A percentile compares a stretch with the other conserved stretches of the same genome.
Evolutionary conservation across 768 basidiomycete species (phyloP).

Genomic region (Suillus lakei): DNA sequence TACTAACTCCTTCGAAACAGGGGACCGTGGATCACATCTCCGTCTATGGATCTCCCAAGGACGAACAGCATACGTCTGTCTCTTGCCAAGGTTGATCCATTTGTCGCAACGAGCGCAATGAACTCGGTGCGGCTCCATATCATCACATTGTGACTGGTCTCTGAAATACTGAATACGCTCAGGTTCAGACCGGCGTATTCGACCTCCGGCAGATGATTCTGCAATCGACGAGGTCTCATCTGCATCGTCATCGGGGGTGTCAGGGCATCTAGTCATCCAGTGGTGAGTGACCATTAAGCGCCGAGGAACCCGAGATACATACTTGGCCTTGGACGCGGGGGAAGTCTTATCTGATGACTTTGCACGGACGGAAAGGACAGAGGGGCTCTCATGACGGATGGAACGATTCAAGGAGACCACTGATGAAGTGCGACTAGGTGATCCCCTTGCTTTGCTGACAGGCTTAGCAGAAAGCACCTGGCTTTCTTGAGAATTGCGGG

Average conservation of each 20-base stretch:
- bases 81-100: slow-evolving; percentile 60
- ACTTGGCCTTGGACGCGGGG: neutral
- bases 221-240: slow-evolving; percentile 55
- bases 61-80: slow-evolving; percentile 57
- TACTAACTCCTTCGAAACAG: slow-evolving; percentile 33
- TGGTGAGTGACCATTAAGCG: neutral
- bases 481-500: slow-evolving; percentile 14
- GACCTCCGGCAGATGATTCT: slow-evolving; percentile 51
- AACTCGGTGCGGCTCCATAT: slow-evolving; percentile 60
- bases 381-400: slow-evolving; percentile 8
- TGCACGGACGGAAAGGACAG: slow-evolving; percentile 1
- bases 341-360: slow-evolving; percentile 9
- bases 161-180: slow-evolving; percentile 69
- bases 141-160: slow-evolving; percentile 61
- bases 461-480: slow-evolving; percentile 25
- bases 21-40: slow-evolving; percentile 51
- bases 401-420: neutral
- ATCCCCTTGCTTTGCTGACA: slow-evolving; percentile 19
- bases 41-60: slow-evolving; percentile 66
- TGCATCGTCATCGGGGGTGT: slow-evolving; percentile 31
- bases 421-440: slow-evolving; percentile 24
- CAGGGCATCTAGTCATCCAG: slow-evolving; percentile 7
- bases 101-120: slow-evolving; percentile 63
- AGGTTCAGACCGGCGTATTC: slow-evolving; percentile 59
- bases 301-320: neutral